Percentiles rank a stretch among this genome's conserved stretches.
These are phyloP conservation scores for Phialophora verrucosa DNA, from an alignment of 2,329 filamentous ascomycete species.

Conservation along the genomic window DNA sequence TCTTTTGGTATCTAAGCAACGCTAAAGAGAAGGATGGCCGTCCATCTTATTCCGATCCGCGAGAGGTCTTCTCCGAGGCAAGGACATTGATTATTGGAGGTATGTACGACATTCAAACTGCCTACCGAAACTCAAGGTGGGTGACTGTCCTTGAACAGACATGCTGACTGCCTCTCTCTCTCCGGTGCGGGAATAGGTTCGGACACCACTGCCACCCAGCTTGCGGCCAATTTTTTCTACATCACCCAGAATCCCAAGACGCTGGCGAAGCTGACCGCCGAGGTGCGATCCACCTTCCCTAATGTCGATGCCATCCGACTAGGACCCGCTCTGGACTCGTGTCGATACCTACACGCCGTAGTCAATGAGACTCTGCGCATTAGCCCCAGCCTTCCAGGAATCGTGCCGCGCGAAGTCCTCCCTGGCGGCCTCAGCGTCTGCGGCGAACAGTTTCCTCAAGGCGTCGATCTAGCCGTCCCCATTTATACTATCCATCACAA, in stretches of 20 bases:
- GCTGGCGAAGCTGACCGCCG: constrained; percentile 41
- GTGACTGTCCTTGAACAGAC: not conserved
- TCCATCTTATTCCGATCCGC: constrained; percentile 7
- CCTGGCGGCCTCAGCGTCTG: constrained; percentile 43
- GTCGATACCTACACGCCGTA: constrained; percentile 50
- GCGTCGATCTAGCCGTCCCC: constrained; percentile 43
- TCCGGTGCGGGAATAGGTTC: constrained; percentile 3
- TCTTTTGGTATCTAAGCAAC: constrained; percentile 15
- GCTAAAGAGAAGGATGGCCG: constrained; percentile 16
- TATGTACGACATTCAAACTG: not conserved
- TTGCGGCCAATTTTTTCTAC: constrained; percentile 46
- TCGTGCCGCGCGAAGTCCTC: constrained; percentile 43
- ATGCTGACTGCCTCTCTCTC: constrained; percentile 1
- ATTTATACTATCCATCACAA: constrained; percentile 46
- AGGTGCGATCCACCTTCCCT: constrained; percentile 45
- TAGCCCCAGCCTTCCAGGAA: constrained; percentile 41
- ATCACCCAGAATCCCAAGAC: constrained; percentile 44
- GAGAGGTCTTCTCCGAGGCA: constrained; percentile 11
- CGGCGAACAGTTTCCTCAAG: constrained; percentile 43
- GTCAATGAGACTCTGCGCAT: constrained; percentile 52
- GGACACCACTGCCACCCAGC: constrained; percentile 40
- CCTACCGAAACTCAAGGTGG: not conserved
- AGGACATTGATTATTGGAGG: constrained; percentile 13
- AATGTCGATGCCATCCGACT: constrained; percentile 47
- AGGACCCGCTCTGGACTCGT: constrained; percentile 45